Percentiles rank a stretch among this genome's conserved stretches.
Conservation (phyloP, 352 stramenopile genomes). For the Phytophthora pistaciae region DNA sequence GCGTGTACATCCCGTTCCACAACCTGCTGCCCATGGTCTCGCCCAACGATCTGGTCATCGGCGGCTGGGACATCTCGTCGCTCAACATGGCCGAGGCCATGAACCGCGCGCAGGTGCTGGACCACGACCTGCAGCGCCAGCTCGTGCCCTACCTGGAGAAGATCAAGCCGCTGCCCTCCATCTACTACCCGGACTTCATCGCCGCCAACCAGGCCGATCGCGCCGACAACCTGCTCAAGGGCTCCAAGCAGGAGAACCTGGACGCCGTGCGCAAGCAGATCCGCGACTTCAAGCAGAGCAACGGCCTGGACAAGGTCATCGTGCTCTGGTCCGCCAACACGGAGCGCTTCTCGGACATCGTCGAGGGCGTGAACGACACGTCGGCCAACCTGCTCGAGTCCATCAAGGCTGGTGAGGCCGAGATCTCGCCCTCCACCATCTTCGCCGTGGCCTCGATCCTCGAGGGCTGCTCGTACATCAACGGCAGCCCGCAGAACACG, state of each 20-base stretch:
- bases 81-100: slow-evolving; percentile 98
- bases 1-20: slow-evolving; percentile 98
- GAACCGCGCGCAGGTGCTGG: slow-evolving; percentile 96
- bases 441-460: slow-evolving; percentile 99
- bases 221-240: slow-evolving; percentile 97
- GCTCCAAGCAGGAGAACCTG: slow-evolving; percentile 98
- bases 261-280: slow-evolving; percentile 95
- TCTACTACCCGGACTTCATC: slow-evolving; percentile 99
- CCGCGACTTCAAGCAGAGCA: slow-evolving; percentile 96
- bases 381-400: slow-evolving; percentile 96
- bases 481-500: slow-evolving; percentile 99
- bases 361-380: slow-evolving; percentile 99
- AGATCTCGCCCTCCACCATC: slow-evolving; percentile 97
- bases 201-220: slow-evolving; percentile 99
- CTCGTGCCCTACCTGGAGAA: slow-evolving; percentile 97
- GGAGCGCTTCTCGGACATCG: slow-evolving; percentile 98
- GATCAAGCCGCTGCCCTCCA: slow-evolving; percentile 96
- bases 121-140: slow-evolving; percentile 98
- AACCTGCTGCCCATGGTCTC: slow-evolving; percentile 98
- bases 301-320: slow-evolving; percentile 98
- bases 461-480: slow-evolving; percentile 99
- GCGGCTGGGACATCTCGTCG: slow-evolving; percentile 99
- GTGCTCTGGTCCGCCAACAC: slow-evolving; percentile 99
- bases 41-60: slow-evolving; percentile 98
- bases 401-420: slow-evolving; percentile 95